Percentiles rank a stretch among this genome's conserved stretches.
Conservation (phyloP, 331 rosid species). For the Malus hybrid region DNA sequence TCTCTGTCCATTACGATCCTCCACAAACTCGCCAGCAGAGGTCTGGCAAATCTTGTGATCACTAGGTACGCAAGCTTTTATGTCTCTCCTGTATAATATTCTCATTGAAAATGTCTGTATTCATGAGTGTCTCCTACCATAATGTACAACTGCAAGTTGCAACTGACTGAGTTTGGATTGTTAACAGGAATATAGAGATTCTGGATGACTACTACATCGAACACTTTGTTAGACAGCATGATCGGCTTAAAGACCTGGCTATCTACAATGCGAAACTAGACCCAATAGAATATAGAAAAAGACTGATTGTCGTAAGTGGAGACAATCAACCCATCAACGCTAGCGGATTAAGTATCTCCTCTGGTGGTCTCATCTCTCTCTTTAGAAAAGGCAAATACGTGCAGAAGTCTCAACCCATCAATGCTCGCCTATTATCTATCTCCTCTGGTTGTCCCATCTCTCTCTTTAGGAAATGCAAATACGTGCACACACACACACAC, state of each 20-base stretch:
- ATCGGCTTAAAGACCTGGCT: slow-evolving; percentile 58
- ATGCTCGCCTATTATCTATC: slow-evolving; percentile 26
- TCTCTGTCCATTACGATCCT: slow-evolving; percentile 25
- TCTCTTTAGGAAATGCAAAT: neutral
- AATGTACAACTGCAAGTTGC: no score
- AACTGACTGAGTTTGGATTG: no score
- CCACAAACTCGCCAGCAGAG: slow-evolving; percentile 16
- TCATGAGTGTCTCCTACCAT: no score
- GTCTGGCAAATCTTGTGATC: slow-evolving; percentile 38
- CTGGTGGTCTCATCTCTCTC: no score
- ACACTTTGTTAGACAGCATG: slow-evolving; percentile 34
- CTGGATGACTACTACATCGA: slow-evolving; percentile 25
- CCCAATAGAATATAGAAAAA: slow-evolving; percentile 23
- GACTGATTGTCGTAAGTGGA: slow-evolving; percentile 22
- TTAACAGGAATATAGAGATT: neutral
- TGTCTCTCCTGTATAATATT: no score
- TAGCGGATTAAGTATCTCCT: no score
- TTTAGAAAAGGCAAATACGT: no score
- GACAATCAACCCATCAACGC: slow-evolving; percentile 20
- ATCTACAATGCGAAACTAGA: slow-evolving; percentile 23
- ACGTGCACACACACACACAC: no score
- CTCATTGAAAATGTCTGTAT: no score
- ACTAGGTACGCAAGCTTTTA: slow-evolving; percentile 28
- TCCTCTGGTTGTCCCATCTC: slow-evolving; percentile 34
- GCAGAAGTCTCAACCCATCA: neutral